Evolutionary conservation across 2,329 filamentous ascomycete genomes (phyloP), one percentile per base, ranked within the genome.

Genomic region (Fusarium praegraminearum): DNA sequence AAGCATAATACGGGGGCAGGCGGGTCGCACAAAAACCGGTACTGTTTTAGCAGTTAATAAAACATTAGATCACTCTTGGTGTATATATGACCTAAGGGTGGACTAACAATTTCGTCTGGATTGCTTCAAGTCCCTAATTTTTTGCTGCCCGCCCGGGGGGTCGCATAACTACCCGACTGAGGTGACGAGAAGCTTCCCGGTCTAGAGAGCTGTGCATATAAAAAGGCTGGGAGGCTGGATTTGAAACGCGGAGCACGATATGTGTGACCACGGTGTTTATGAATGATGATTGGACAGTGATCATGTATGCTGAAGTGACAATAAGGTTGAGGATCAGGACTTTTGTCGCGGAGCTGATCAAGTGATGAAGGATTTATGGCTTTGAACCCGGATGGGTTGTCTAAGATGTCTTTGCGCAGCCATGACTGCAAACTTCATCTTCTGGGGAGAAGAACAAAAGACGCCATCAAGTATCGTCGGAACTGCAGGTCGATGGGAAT

Each of bases 151-250:
- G 28, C 10, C 28, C 28, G 28, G 16, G 26, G 20, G 26, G 26
- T 33, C 33, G 18, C 20, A 44, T 22, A 50, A 28, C 16, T 51
- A 18, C 36, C 38, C 28, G 30, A 51, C 53, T 26, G 38, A 54
- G 35, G 51, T 50, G 26, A 32, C 35, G 20, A 45, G 38, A 44
- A 53, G 47, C 45, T 47, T 41, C n/a, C 32, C 49, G 18, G 36
- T 22, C 41, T 24, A 35, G n/a, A 22, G 30, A 40, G 28, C 26
- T 44, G 26, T 33, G 35, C 45, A 64, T 49, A 30, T 30, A 54
- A 49, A 49, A 54, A 68, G 67, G 67, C 32, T 56, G 67, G 58
- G 59, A 60, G 65, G 62, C 38, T 61, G 50, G 40, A 54, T 49
- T 38, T 47, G 45, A 55, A 64, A 45, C 45, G 44, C 13, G 45